Evolutionary conservation across 2,329 filamentous ascomycete genomes (phyloP), one percentile per base, ranked within the genome.

Genomic region (Colletotrichum somersetense): DNA sequence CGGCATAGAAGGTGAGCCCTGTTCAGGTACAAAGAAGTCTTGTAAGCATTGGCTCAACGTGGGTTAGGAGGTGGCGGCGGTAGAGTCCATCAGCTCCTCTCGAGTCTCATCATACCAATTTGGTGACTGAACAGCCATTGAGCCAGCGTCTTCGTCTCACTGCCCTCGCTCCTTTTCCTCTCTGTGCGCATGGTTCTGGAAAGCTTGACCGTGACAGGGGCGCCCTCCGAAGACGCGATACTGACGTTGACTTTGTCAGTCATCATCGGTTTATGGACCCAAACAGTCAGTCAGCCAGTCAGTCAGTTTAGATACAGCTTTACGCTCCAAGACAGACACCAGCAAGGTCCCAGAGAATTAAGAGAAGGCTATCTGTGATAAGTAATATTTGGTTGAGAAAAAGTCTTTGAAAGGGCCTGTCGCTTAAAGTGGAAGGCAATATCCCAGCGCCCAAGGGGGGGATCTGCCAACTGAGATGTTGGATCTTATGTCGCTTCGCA

Each of bases 101-200:
- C 30, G 30, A 30, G 30, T 30, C 30, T 46, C 33, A 30, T 44
- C 62, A 23, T 65, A 65, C 62, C 30, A 18, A 35, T 46, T 26
- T 65, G 62, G 18, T 65, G 44, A 20, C 46, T 14, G 12, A 65
- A 57, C 26, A 65, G 35, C 52, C 62, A 65, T 35, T 65, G 62
- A 8, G 40, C 14, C 11, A 65, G 18, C 20, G 18, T 46, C 26
- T 46, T 46, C 20, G 23, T 20, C 16, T 35, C n/a, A 33, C 44
- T 40, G 3, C 10, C 2, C 16, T 52, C 46, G 12, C 38, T 52
- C 18, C 7, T 2, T 48, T 52, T 38, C 3, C 7, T 4, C 46
- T 62, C n/a, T 6, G 33, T 2, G n/a, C n/a, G 33, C 33, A n/a
- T 33, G 30, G 14, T 8, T 10, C 30, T 40, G n/a, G 33, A 23